Evolutionary conservation across 352 stramenopile genomes (phyloP), one percentile per base, ranked within the genome.

Genomic region (Phytopythium chamaehyphon): DNA sequence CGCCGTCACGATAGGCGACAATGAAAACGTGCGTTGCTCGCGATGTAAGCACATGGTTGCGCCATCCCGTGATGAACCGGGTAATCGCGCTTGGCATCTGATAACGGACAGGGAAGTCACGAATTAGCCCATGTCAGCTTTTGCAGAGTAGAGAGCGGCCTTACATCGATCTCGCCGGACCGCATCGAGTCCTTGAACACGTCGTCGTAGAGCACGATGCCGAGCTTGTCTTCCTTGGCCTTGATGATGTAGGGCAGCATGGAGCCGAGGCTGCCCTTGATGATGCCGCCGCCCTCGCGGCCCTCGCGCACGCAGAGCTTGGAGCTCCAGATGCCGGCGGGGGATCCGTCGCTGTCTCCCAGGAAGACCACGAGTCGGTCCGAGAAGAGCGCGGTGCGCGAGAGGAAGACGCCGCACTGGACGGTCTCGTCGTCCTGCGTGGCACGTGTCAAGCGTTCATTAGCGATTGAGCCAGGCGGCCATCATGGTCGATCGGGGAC

Each of bases 201-300:
- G 47, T 86, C 71, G 61, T 88, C 77, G 55, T 69, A 88, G 24
- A 88, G 53, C 23, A 88, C 64, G 31, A 88, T 75, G 22, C 74
- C 77, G 9, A 85, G 64, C 44, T 86, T 83, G 59, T 86, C 77
- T 40, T 86, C 75, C 48, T 83, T 85, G n/a, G 74, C 72, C 54
- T 84, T 84, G 51, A 79, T 66, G 47, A 86, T 69, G 65, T 86
- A 88, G n/a, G 77, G 77, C 44, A 88, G 59, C 77, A 88, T 88
- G 18, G 74, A 86, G 3, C 77, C 77, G 22, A 88, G 62, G 61
- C 74, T 85, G 44, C 77, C 77, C 47, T 86, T 85, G 40, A 83
- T 82, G 51, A 88, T 86, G n/a, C 77, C 77, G 18, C 77, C 77
- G 18, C 76, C 77, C 56, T 82, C 71, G 18, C 66, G 71, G 10